phyloP scores from a whole-genome alignment of 495 filamentous ascomycete species.

The Aspergillus affinis region DNA sequence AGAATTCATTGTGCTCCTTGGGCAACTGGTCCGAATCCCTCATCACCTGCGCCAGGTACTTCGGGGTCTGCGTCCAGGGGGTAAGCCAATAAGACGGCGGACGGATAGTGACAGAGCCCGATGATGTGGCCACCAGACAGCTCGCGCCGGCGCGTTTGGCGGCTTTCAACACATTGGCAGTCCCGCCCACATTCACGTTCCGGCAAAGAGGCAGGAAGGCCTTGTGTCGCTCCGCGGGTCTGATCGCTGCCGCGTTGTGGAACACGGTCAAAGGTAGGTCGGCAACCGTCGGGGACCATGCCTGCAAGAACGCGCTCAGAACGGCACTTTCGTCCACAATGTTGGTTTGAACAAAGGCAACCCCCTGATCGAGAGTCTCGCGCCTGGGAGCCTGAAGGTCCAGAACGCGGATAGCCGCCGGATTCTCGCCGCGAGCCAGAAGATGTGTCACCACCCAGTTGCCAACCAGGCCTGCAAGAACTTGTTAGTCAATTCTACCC shows the following conservation, averaged over 20 bases:
- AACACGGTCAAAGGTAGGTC: slow-evolving; percentile 54
- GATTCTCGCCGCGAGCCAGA: slow-evolving; percentile 52
- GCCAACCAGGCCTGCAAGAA: slow-evolving; percentile 50
- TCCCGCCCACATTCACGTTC: slow-evolving; percentile 57
- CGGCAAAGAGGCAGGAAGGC: slow-evolving; percentile 43
- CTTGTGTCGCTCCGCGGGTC: slow-evolving; percentile 47
- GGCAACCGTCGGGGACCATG: slow-evolving; percentile 47
- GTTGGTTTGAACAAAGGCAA: slow-evolving; percentile 51
- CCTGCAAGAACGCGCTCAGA: slow-evolving; percentile 46
- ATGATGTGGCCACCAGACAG: slow-evolving; percentile 57
- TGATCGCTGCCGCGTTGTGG: slow-evolving; percentile 56
- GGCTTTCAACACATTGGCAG: slow-evolving; percentile 48
- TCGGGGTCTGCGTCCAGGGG: slow-evolving; percentile 45
- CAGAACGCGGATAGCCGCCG: slow-evolving; percentile 53
- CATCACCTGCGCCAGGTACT: slow-evolving; percentile 41
- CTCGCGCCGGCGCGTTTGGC: slow-evolving; percentile 46
- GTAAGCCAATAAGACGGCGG: slow-evolving; percentile 48
- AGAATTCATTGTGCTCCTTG: slow-evolving; percentile 47
- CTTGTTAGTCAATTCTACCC: background rate
- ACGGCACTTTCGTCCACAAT: slow-evolving; percentile 50
- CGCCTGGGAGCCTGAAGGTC: slow-evolving; percentile 49
- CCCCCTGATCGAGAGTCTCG: slow-evolving; percentile 37
- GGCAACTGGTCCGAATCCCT: slow-evolving; percentile 48
- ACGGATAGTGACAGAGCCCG: slow-evolving; percentile 47
- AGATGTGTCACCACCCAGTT: slow-evolving; percentile 56